Percentiles rank a stretch among this genome's conserved stretches.
Conservation (phyloP, 75 land plant species). For the Sequoiadendron giganteum region DNA sequence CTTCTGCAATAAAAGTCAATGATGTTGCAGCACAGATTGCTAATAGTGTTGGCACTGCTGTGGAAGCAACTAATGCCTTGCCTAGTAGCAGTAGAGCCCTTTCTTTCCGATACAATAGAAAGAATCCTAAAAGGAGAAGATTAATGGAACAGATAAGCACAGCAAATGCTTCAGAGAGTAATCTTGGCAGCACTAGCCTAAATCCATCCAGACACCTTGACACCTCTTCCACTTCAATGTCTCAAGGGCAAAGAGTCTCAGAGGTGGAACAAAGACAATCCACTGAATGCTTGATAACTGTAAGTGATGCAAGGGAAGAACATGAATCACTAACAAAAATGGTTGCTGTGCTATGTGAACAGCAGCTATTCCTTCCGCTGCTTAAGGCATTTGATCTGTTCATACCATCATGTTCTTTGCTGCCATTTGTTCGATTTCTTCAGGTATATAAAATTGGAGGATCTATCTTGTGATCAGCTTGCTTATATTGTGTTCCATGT, state of each 20-base stretch:
- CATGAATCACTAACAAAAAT: slow-evolving; percentile 77
- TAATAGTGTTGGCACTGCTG: slow-evolving; percentile 81
- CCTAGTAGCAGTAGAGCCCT: slow-evolving; percentile 24
- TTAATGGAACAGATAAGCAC: slow-evolving; percentile 32
- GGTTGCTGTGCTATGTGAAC: slow-evolving; percentile 93
- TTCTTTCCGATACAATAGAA: slow-evolving; percentile 63
- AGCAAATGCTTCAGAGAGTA: slow-evolving; percentile 11
- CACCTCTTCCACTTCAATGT: neutral
- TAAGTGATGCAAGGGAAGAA: slow-evolving; percentile 40
- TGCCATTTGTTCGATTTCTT: slow-evolving; percentile 89
- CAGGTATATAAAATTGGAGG: slow-evolving; percentile 51
- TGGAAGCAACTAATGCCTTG: slow-evolving; percentile 76
- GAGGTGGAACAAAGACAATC: slow-evolving; percentile 19
- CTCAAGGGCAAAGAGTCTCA: slow-evolving; percentile 14
- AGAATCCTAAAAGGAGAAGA: slow-evolving; percentile 70
- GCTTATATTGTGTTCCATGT: neutral
- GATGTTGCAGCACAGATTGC: slow-evolving; percentile 73
- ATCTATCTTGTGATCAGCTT: neutral
- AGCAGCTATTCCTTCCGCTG: slow-evolving; percentile 84
- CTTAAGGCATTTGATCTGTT: slow-evolving; percentile 97
- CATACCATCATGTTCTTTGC: slow-evolving; percentile 84
- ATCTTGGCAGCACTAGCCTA: neutral
- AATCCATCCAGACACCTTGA: slow-evolving; percentile 11
- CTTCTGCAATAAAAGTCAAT: slow-evolving; percentile 83
- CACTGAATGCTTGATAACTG: slow-evolving; percentile 15